Evolutionary conservation across 2,329 filamentous ascomycete genomes (phyloP).

Genomic region (Escovopsis sp.): DNA sequence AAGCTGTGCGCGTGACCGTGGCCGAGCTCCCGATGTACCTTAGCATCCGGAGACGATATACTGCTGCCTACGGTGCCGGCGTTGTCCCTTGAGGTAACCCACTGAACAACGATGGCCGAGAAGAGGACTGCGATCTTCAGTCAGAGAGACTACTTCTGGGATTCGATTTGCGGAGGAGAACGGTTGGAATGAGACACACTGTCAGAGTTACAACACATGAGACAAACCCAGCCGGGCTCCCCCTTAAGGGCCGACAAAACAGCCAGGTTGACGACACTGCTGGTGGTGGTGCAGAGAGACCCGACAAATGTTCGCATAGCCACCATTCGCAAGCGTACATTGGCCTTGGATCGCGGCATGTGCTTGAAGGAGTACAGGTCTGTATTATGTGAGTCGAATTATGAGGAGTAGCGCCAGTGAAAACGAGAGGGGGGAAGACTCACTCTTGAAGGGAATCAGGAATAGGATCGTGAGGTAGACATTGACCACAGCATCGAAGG

Average conservation of each 20-base stretch:
- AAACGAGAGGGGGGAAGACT: slow-evolving; percentile 7
- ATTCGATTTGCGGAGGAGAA: not conserved
- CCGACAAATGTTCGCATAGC: slow-evolving; percentile 46
- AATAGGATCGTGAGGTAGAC: slow-evolving; percentile 50
- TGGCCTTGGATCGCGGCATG: slow-evolving; percentile 25
- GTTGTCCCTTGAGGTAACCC: slow-evolving; percentile 37
- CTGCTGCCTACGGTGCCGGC: slow-evolving; percentile 17
- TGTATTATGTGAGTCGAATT: slow-evolving; percentile 11
- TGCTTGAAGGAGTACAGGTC: slow-evolving; percentile 41
- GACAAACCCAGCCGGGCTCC: slow-evolving; percentile 50
- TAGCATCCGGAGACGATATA: slow-evolving; percentile 4
- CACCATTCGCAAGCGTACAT: slow-evolving; percentile 31
- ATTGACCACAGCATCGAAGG: slow-evolving; percentile 46
- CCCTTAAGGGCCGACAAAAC: slow-evolving; percentile 43
- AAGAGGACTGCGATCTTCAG: slow-evolving; percentile 34
- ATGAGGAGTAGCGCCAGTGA: not conserved
- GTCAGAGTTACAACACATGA: slow-evolving; percentile 51
- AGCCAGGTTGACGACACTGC: slow-evolving; percentile 46
- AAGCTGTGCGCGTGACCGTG: slow-evolving; percentile 1
- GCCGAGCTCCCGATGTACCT: slow-evolving; percentile 7
- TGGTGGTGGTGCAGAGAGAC: slow-evolving; percentile 38
- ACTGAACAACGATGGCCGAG: slow-evolving; percentile 45
- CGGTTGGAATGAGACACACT: slow-evolving; percentile 24
- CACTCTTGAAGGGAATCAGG: slow-evolving; percentile 42
- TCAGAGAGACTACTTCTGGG: not conserved